phyloP scores from a whole-genome alignment of 495 filamentous ascomycete species.

The Lindgomyces ingoldianus region DNA sequence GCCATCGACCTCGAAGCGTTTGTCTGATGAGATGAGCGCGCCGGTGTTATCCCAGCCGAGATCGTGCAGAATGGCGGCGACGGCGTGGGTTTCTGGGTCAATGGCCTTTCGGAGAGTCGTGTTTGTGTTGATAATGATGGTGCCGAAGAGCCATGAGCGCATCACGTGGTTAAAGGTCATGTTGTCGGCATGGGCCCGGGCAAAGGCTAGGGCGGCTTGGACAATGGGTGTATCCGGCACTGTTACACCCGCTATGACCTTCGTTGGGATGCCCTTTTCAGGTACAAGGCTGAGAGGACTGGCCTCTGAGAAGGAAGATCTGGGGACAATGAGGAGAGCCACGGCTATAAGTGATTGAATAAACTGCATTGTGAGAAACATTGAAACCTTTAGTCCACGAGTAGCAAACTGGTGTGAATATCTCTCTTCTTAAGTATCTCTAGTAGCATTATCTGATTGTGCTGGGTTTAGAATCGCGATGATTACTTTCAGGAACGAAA shows the following conservation, averaged over 20 bases:
- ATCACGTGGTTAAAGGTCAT: slow-evolving; percentile 53
- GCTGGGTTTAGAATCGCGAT: no score
- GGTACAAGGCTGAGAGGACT: background rate
- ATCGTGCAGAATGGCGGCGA: slow-evolving; percentile 57
- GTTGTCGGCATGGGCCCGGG: slow-evolving; percentile 42
- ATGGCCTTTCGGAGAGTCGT: slow-evolving; percentile 40
- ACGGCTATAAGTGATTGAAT: no score
- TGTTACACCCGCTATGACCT: slow-evolving; percentile 29
- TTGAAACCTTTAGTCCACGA: no score
- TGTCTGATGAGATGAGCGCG: slow-evolving; percentile 47
- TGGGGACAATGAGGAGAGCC: no score
- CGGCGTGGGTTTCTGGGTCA: slow-evolving; percentile 54
- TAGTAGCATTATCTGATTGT: no score
- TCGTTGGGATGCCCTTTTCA: background rate
- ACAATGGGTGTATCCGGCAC: slow-evolving; percentile 31
- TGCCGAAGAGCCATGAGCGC: slow-evolving; percentile 51
- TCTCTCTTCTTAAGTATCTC: no score
- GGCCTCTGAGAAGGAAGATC: no score
- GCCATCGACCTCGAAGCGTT: slow-evolving; percentile 60
- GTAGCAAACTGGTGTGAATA: no score
- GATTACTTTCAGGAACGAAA: no score
- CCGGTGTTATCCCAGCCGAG: slow-evolving; percentile 51
- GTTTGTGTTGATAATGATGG: slow-evolving; percentile 40
- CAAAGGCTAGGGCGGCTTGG: slow-evolving; percentile 46
- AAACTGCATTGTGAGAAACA: no score